A percentile compares a stretch with the other conserved stretches of the same genome.
Evolutionary conservation across 2,329 filamentous ascomycete genomes (phyloP).

Genomic region (Colletotrichum costaricense): DNA sequence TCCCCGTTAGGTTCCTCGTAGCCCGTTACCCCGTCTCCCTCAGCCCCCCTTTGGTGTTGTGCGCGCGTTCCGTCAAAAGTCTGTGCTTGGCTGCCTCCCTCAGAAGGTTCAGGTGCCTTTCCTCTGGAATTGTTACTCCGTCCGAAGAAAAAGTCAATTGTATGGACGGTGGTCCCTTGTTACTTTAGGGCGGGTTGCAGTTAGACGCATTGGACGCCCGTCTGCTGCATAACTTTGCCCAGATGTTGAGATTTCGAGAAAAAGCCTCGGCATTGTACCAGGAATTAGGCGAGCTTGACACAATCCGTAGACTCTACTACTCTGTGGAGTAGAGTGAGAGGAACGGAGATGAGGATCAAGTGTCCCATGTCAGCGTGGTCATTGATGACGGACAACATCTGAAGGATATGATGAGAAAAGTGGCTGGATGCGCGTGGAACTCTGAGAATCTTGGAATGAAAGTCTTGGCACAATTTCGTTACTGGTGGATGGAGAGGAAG

Average conservation of each 20-base stretch:
- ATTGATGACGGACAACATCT: conserved; percentile 3
- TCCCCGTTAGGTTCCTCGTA: neutral
- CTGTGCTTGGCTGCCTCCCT: conserved; percentile 25
- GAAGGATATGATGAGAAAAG: neutral
- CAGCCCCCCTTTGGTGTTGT: neutral
- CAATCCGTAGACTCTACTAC: too few species aligned
- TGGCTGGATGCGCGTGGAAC: neutral
- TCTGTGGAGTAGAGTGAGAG: too few species aligned
- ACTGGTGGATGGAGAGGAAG: neutral
- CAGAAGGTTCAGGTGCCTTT: neutral
- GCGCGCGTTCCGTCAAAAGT: neutral
- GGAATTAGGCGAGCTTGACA: neutral
- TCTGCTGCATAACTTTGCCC: conserved; percentile 9
- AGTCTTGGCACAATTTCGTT: neutral
- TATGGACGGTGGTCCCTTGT: neutral
- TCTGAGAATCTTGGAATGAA: neutral
- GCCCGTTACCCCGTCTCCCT: too few species aligned
- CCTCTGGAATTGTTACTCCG: too few species aligned
- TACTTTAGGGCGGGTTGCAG: neutral
- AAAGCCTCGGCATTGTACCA: neutral
- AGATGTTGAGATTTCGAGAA: neutral
- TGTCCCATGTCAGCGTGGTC: neutral
- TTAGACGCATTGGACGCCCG: neutral
- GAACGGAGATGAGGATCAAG: neutral
- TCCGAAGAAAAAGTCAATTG: neutral